phyloP scores from a whole-genome alignment of 768 basidiomycete species.

The Pleurotus tuber-regium region DNA sequence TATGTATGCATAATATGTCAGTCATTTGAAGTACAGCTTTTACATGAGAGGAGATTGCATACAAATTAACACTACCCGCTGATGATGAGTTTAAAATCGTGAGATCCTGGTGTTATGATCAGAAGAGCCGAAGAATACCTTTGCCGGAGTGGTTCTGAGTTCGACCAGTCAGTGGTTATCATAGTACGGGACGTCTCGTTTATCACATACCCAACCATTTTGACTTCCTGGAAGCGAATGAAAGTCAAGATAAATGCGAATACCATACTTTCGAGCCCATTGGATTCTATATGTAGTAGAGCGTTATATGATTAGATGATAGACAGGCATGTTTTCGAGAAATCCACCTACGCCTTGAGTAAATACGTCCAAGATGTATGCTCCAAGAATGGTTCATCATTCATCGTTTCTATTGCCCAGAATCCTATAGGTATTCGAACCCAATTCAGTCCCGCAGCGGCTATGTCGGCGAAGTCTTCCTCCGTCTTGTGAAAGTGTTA shows the following conservation, averaged over 20 bases:
- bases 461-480: constrained; percentile 69
- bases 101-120: constrained; percentile 17
- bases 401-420: constrained; percentile 82
- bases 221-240: constrained; percentile 73
- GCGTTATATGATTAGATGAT: background rate
- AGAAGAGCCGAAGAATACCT: background rate
- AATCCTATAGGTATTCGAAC: constrained; percentile 83
- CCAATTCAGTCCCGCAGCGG: constrained; percentile 82
- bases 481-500: constrained; percentile 49
- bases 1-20: constrained; percentile 10
- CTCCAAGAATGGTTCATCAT: constrained; percentile 79
- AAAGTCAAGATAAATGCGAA: constrained; percentile 84
- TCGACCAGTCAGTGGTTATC: background rate
- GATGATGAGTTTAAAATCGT: constrained; percentile 9
- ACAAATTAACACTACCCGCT: constrained; percentile 67
- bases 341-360: constrained; percentile 38
- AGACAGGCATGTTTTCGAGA: too few species aligned
- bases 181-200: background rate
- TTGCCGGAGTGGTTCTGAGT: constrained; percentile 58
- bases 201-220: constrained; percentile 67
- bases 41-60: constrained; percentile 17
- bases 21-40: background rate
- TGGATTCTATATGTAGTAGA: constrained; percentile 39
- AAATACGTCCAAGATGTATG: constrained; percentile 73
- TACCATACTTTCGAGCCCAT: constrained; percentile 93